Conservation (phyloP, 2,329 filamentous ascomycete species). For the Fusarium redolens region DNA sequence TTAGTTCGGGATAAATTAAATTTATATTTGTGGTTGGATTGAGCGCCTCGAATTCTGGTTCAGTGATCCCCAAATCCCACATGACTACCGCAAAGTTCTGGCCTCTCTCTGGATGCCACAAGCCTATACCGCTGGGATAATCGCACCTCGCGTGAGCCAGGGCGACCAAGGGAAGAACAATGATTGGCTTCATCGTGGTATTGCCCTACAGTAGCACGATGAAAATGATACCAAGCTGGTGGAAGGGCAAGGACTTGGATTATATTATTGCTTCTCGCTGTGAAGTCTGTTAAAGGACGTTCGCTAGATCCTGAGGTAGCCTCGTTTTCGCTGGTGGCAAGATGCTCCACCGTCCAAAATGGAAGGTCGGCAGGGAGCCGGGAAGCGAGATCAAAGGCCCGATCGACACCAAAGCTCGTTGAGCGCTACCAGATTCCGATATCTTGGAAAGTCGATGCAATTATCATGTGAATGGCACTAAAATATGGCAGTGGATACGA, state of each 20-base stretch:
- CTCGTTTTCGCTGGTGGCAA: neutral
- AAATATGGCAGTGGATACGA: neutral
- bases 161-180: neutral
- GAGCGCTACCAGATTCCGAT: neutral
- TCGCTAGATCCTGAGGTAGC: neutral
- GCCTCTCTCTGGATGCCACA: neutral
- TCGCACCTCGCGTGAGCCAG: neutral
- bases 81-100: neutral
- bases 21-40: neutral
- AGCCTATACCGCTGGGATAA: neutral
- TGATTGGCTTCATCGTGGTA: neutral
- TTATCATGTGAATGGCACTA: neutral
- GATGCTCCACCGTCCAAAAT: neutral
- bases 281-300: neutral
- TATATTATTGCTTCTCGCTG: neutral
- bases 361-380: neutral
- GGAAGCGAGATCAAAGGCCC: neutral
- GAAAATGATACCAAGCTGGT: no score
- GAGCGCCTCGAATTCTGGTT: neutral
- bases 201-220: no score
- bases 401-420: neutral
- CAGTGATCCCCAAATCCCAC: neutral
- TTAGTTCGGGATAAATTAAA: neutral
- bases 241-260: neutral
- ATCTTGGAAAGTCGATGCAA: neutral